Evolutionary conservation across 129 eudicot species (phyloP).

Genomic region (Deinandra increscens): DNA sequence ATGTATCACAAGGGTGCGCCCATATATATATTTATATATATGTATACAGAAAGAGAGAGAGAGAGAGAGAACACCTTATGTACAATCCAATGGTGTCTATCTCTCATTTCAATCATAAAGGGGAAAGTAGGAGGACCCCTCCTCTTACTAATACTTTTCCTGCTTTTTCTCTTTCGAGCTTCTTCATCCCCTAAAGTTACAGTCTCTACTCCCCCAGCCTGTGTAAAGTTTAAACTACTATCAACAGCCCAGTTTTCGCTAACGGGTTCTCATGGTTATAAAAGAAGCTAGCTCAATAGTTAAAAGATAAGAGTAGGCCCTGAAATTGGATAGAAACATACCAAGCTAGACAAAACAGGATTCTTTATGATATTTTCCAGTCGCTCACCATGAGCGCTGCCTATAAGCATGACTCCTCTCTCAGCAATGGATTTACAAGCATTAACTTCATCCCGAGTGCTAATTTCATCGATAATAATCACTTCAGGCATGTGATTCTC

Average conservation of each 20-base stretch:
- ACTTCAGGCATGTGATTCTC: constrained; percentile 96
- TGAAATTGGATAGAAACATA: constrained; percentile 28
- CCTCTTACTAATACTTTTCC: constrained; percentile 59
- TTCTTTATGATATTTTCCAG: constrained; percentile 60
- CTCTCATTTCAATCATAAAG: constrained; percentile 75
- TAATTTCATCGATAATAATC: constrained; percentile 74
- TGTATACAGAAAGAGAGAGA: neutral
- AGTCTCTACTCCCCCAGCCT: constrained; percentile 69
- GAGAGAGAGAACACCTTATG: constrained; percentile 49
- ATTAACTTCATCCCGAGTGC: constrained; percentile 64
- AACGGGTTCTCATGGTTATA: neutral
- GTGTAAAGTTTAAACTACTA: constrained; percentile 9
- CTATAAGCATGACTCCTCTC: constrained; percentile 88
- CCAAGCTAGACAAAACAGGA: constrained; percentile 64
- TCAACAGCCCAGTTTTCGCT: constrained; percentile 2
- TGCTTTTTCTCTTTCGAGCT: constrained; percentile 59
- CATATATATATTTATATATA: no score
- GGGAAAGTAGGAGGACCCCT: constrained; percentile 65
- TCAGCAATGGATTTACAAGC: constrained; percentile 82
- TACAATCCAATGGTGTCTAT: constrained; percentile 69
- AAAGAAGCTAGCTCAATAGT: neutral
- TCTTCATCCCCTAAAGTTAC: constrained; percentile 65
- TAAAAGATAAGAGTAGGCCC: neutral
- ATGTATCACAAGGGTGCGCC: no score
- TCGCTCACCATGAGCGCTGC: constrained; percentile 75